Base-by-base conservation (phyloP, 192 early-diverging fungal genomes). In the Coemansia sp. region DNA sequence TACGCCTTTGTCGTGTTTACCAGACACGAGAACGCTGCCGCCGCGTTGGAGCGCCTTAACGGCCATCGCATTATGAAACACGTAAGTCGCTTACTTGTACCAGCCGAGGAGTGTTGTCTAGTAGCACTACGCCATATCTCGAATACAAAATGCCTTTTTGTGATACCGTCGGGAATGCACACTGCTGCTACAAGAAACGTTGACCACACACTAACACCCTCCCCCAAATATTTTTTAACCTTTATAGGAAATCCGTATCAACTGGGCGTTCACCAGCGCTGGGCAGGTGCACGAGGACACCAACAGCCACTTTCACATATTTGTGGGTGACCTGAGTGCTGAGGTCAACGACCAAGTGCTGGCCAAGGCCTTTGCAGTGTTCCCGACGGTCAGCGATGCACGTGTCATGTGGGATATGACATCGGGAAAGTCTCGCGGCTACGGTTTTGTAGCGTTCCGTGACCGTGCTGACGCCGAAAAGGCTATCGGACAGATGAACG, bases 341-440 rank as follows among this genome's bases (percentile, higher is more conserved):
- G 95, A 96, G 70, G 90, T 97, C 66, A 96, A 87, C 60, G 92
- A 96, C 70, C 89, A 93, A 62, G 80, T 90, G 33, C 86, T 97
- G 34, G 82, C 78, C 33, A 92, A 91, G 67, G 91, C 94, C 7
- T 97, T 97, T 60, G 55, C 67, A 20, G 64, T 67, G 22, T 85
- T 52, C 44, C 73, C 79, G 18, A 76, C 68, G 57, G 79, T 81
- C 73, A 76, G 94, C 65, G 92, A 95, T 69, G 95, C 95, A 44
- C 90, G 92, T 64, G 95, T 97, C 39, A 95, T 97, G 95, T 95
- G 95, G 93, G 95, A 97, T 73, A 75, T 86, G 65, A 84, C 87
- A 49, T 92, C 95, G 57, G 93, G 94, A 31, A 95, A 96, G 75
- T 95, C 95, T 36, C 87, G 95, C 65, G 95, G 95, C 15, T 97